Base-by-base conservation (phyloP, 169 alveolate genomes). In the Plasmodium adleri region DNA sequence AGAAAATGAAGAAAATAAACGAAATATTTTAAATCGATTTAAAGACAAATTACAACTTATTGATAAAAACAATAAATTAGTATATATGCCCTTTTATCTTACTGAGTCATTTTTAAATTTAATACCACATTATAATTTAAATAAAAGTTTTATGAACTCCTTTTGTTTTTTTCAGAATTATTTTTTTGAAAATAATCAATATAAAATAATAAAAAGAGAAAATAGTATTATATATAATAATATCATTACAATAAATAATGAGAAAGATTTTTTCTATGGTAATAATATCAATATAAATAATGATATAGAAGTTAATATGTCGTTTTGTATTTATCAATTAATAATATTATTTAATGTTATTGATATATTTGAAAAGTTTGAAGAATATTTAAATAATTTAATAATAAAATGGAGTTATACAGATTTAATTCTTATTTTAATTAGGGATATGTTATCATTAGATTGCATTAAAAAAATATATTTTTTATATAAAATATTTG, bases 31-130 rank as follows among this genome's bases (percentile, higher is more conserved):
- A 80, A 67, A 58, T 20, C 58, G 90, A 49, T 68, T 72, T 60
- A 80, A 80, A 1, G 39, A 80, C 12, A 80, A 72, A 80, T 39
- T 80, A 13, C 17, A 12, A 8, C 28, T 80, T 13, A 80, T 80
- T 28, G 90, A 80, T n/a, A 80, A 80, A 63, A 80, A 80, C 32
- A 80, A 80, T 72, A 80, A 80, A 49, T 47, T 80, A 62, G 28
- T 80, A 3, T 80, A 80, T 72, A 32, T 80, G 17, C 90, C 90
- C 22, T 68, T 68, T 56, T 80, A 68, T 43, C 60, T 80, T 49
- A 68, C 85, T 15, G 83, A 68, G 50, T 64, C 58, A 20, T 67
- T 68, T 45, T 45, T 67, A 7, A 80, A 56, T 56, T 24, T 60
- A 43, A 56, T 80, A n/a, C 67, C 80, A 1, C 54, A 80, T 10